Percentiles rank a stretch among this genome's conserved stretches.
These are phyloP conservation scores for Komagataella populi DNA, from an alignment of 805 yeast genomes.

Conservation along the genomic window DNA sequence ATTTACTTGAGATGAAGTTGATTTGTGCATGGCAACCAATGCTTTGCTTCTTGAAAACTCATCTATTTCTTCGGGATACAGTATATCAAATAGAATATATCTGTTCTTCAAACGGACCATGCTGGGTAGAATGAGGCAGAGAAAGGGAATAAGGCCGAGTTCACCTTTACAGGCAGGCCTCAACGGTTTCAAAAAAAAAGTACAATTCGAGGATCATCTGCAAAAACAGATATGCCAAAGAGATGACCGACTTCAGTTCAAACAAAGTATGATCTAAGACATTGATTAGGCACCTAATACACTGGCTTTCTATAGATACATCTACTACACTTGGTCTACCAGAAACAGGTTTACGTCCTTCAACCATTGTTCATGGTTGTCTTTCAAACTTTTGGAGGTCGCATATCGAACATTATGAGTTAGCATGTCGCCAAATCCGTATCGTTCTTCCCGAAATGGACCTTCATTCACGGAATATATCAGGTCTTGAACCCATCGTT, in stretches of 20 bases:
- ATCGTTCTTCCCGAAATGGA: neutral
- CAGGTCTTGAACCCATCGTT: slow-evolving; percentile 48
- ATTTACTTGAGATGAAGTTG: slow-evolving; percentile 34
- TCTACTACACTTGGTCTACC: neutral
- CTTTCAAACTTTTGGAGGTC: neutral
- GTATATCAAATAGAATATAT: slow-evolving; percentile 68
- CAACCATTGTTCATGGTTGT: neutral
- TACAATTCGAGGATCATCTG: neutral
- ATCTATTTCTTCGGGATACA: slow-evolving; percentile 36
- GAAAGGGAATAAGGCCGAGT: too few species aligned
- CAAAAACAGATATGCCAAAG: neutral
- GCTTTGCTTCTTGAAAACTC: slow-evolving; percentile 13
- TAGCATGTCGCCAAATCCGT: neutral
- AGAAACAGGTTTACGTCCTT: neutral
- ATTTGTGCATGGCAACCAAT: slow-evolving; percentile 32
- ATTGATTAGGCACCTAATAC: too few species aligned
- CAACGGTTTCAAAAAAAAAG: too few species aligned
- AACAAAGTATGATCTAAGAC: too few species aligned
- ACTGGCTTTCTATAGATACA: too few species aligned
- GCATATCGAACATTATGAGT: neutral
- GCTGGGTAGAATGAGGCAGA: neutral
- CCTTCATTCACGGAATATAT: neutral
- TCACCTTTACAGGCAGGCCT: too few species aligned
- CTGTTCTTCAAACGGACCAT: slow-evolving; percentile 89
- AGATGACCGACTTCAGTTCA: too few species aligned